Evolutionary conservation across 1,139 yeast species (phyloP), one percentile per base, ranked within the genome.

Genomic region (Yamadazyma aaseri): DNA sequence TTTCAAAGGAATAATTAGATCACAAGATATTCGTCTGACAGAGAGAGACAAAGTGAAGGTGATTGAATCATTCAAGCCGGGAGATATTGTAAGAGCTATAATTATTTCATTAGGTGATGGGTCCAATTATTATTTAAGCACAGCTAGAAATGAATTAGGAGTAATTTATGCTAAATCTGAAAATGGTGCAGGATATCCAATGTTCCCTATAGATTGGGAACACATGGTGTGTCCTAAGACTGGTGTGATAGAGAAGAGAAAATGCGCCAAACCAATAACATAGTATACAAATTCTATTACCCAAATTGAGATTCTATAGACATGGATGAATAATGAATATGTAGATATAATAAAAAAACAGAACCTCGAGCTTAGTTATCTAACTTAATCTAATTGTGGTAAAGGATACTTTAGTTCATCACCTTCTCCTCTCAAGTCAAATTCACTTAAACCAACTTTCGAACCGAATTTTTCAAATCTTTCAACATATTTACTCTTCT

Each of bases 131-230:
- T 92, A 89, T 57, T 68, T 94, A 45, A 76, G 89, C 5, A 94
- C 98, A 0, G 95, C 97, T 3, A 71, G 82, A 46, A 87, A 92
- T 57, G 96, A 92, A 50, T 68, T 90, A 33, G 99, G 99, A 2
- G 98, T 92, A 3, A 81, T 94, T 1, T 86, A 90, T 57, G 97
- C 98, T 7, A 79, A 72, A 47, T 70, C 78, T 31, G 72, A 70
- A 39, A 75, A 73, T 33, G 85, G 89, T 8, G 76, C 82, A 7
- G 97, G 96, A 2, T 80, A 76, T 32, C 64, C 82, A 41, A 81
- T 94, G 92, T 84, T 81, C 49, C 95, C 98, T 3, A 60, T 89
- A 24, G 97, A 92, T 60, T 94, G 98, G 97, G 90, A 89, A 59
- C 85, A 89, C 8, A 92, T 94, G 97, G 73, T 84, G 31, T 80